Evolutionary conservation across 768 basidiomycete species (phyloP).

Genomic region (Tulasnella sp.): DNA sequence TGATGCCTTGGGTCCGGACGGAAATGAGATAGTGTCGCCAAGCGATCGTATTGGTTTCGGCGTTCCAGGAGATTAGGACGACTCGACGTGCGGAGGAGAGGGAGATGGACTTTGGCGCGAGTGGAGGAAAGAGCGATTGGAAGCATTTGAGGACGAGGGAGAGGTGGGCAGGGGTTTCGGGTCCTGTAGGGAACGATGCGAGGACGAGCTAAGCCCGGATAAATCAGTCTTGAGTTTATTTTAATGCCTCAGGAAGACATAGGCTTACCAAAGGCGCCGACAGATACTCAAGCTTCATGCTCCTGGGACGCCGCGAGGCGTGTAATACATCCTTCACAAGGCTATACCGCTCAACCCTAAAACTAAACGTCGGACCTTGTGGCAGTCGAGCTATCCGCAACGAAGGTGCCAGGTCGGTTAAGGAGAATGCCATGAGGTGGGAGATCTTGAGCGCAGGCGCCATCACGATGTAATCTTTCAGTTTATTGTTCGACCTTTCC

Average conservation of each 20-base stretch:
- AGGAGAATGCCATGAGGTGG: constrained; percentile 84
- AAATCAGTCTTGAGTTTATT: neutral
- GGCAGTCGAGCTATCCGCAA: constrained; percentile 80
- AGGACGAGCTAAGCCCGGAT: constrained; percentile 63
- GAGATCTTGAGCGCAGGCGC: constrained; percentile 85
- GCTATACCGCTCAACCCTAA: constrained; percentile 86
- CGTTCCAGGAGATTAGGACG: constrained; percentile 85
- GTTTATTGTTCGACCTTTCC: constrained; percentile 84
- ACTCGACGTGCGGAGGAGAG: constrained; percentile 88
- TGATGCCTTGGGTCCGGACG: constrained; percentile 89
- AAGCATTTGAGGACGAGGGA: constrained; percentile 91
- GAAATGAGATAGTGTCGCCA: constrained; percentile 93
- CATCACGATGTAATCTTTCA: constrained; percentile 89
- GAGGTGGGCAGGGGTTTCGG: constrained; percentile 70
- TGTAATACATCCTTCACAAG: constrained; percentile 74
- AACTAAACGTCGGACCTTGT: constrained; percentile 86
- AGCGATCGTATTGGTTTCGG: constrained; percentile 76
- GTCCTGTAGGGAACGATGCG: constrained; percentile 70
- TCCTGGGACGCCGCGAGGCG: constrained; percentile 53
- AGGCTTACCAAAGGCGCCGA: constrained; percentile 79
- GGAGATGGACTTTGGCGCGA: constrained; percentile 66
- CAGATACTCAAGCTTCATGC: constrained; percentile 79
- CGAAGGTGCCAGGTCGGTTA: constrained; percentile 77
- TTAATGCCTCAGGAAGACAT: neutral
- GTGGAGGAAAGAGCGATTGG: constrained; percentile 91